These are phyloP conservation scores for Acanthamoeba castellanii DNA, from an alignment of 208 protist species.

Conservation along the genomic window DNA sequence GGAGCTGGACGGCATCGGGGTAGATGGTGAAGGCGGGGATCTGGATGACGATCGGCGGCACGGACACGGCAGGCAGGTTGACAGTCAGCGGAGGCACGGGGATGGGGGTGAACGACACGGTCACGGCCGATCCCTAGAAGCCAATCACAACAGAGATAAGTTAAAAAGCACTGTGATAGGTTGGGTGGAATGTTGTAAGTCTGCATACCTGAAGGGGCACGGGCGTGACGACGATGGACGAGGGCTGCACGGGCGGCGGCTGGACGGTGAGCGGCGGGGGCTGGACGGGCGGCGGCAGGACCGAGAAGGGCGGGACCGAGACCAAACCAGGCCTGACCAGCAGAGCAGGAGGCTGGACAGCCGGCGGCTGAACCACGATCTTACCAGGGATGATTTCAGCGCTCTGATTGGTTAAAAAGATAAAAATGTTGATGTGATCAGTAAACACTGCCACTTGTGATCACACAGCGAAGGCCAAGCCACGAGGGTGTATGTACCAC, in stretches of 20 bases:
- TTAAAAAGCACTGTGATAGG: background rate
- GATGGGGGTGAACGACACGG: conserved; percentile 22
- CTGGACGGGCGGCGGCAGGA: conserved; percentile 14
- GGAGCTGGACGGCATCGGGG: background rate
- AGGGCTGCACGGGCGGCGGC: conserved; percentile 34
- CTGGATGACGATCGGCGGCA: conserved; percentile 47
- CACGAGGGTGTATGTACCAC: background rate
- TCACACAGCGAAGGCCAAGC: background rate
- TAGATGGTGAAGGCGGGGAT: conserved; percentile 64
- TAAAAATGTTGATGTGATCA: background rate
- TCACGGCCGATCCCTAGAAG: background rate
- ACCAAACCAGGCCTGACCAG: background rate
- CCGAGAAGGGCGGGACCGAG: background rate
- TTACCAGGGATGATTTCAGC: conserved; percentile 25
- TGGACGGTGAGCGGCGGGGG: conserved; percentile 2
- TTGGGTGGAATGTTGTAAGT: background rate
- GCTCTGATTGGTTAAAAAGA: background rate
- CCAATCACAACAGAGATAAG: background rate
- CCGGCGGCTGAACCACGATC: conserved; percentile 35
- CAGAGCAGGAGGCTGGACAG: conserved; percentile 32
- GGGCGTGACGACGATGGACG: conserved; percentile 27
- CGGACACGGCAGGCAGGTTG: conserved; percentile 24
- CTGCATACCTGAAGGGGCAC: conserved; percentile 10
- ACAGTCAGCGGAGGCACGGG: conserved; percentile 16
- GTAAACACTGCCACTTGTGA: background rate